phyloP scores from a whole-genome alignment of 108 stramenopile genomes.

The Cyclotella sp. region DNA sequence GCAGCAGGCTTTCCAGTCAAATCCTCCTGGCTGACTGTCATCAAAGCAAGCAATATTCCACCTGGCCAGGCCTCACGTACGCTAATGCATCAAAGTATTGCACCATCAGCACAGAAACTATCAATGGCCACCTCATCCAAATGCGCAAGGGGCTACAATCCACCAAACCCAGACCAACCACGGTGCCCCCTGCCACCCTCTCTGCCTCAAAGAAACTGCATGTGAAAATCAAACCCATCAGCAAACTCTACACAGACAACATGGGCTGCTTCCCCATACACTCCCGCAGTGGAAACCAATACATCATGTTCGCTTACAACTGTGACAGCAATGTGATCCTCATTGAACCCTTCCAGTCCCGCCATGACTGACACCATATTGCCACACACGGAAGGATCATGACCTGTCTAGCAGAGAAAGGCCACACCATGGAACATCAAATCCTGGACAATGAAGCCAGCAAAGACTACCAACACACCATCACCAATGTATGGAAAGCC shows the following conservation, averaged over 20 bases:
- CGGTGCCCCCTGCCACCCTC: neutral
- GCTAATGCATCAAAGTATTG: slow-evolving; percentile 13
- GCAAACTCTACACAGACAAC: slow-evolving; percentile 21
- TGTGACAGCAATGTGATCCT: slow-evolving; percentile 10
- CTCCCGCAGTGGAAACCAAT: slow-evolving; percentile 12
- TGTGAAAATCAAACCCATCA: neutral
- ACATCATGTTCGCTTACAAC: slow-evolving; percentile 18
- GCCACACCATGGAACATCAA: slow-evolving; percentile 9
- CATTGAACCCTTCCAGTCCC: slow-evolving; percentile 4
- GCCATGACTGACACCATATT: neutral
- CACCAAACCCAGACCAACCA: slow-evolving; percentile 22
- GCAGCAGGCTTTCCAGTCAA: slow-evolving; percentile 25
- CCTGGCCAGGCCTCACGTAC: slow-evolving; percentile 19
- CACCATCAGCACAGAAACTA: neutral
- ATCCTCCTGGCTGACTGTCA: slow-evolving; percentile 17
- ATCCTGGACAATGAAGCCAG: slow-evolving; percentile 17
- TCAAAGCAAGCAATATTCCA: slow-evolving; percentile 22
- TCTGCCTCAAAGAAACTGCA: neutral
- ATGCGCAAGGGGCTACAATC: slow-evolving; percentile 6
- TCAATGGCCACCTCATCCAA: slow-evolving; percentile 18
- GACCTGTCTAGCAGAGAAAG: neutral
- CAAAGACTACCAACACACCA: slow-evolving; percentile 2
- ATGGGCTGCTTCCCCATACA: slow-evolving; percentile 2
- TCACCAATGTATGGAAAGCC: slow-evolving; percentile 13
- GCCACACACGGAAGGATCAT: slow-evolving; percentile 6